Evolutionary conservation across 1,284 basidiomycete genomes (phyloP).

Genomic region (Schizopora paradoxa): DNA sequence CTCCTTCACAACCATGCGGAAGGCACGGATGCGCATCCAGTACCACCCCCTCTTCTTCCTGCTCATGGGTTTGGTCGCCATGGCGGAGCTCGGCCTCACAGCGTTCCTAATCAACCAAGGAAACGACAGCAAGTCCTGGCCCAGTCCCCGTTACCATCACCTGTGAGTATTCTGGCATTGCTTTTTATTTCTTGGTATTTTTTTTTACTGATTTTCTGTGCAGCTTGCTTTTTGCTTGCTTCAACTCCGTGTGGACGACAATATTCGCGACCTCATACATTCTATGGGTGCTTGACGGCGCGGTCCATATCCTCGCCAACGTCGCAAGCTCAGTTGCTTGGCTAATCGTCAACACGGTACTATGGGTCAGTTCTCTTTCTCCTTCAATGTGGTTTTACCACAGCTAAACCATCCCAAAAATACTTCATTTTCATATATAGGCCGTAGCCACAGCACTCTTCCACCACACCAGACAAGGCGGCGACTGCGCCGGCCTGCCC

Average conservation of each 20-base stretch:
- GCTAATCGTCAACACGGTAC: constrained; percentile 53
- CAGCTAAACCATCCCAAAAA: too few relatives aligned
- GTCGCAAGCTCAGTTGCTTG: constrained; percentile 72
- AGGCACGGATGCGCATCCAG: constrained; percentile 24
- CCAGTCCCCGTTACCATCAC: constrained; percentile 55
- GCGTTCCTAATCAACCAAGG: constrained; percentile 64
- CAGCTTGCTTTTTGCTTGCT: constrained; percentile 54
- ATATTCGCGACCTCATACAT: constrained; percentile 64
- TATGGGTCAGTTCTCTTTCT: constrained; percentile 50
- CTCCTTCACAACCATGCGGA: constrained; percentile 9
- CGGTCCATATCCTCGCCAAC: constrained; percentile 60
- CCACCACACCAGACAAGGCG: constrained; percentile 53
- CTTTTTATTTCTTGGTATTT: constrained; percentile 4
- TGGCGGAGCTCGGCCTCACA: constrained; percentile 66
- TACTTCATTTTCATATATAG: too few relatives aligned
- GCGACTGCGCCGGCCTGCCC: constrained; percentile 48
- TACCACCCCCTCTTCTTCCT: constrained; percentile 68
- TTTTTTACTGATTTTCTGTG: constrained; percentile 4
- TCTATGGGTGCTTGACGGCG: constrained; percentile 62
- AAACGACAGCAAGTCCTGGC: constrained; percentile 55
- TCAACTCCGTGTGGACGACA: constrained; percentile 68
- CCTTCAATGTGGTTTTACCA: background rate
- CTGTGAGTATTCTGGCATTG: constrained; percentile 40
- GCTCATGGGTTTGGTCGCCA: constrained; percentile 58
- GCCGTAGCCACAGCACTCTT: constrained; percentile 61